Percentiles rank a stretch among this genome's conserved stretches.
Conservation (phyloP, 129 eudicot species). For the Chrysanthemum seticuspe region DNA sequence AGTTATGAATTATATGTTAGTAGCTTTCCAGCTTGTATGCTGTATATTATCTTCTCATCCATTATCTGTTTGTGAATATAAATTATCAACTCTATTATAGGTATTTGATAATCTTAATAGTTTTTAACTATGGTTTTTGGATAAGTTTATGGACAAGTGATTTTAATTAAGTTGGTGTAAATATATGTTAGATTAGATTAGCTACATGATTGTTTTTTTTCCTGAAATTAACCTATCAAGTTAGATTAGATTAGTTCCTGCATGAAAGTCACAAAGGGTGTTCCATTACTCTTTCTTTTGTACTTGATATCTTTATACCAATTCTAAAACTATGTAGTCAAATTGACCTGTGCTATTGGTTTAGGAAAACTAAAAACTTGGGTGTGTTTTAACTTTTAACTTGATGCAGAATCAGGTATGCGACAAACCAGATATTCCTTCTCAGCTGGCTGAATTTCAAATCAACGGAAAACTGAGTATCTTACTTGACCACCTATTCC, state of each 20-base stretch:
- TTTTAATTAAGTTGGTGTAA: too few relatives aligned
- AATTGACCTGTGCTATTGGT: not conserved
- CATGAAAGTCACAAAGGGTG: conserved; percentile 59
- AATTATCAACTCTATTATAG: not conserved
- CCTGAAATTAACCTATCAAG: too few relatives aligned
- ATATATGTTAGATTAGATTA: too few relatives aligned
- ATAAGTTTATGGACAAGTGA: too few relatives aligned
- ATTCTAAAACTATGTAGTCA: not conserved
- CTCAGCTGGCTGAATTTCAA: conserved; percentile 44
- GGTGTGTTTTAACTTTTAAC: conserved; percentile 55
- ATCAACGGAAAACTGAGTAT: conserved; percentile 44
- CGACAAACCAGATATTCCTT: conserved; percentile 30
- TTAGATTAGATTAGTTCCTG: conserved; percentile 20
- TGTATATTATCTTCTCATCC: too few relatives aligned
- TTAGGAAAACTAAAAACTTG: conserved; percentile 44
- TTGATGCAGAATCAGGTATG: conserved; percentile 49
- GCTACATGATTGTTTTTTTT: too few relatives aligned
- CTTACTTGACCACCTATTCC: conserved; percentile 9
- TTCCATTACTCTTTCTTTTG: not conserved
- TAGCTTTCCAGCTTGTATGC: too few relatives aligned
- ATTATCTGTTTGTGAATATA: too few relatives aligned
- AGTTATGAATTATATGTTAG: not conserved
- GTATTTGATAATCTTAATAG: not conserved
- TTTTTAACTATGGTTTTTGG: not conserved
- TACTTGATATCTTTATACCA: not conserved